Percentiles rank a stretch among this genome's conserved stretches.
Evolutionary conservation across 306 rosid species (phyloP).

Genomic region (Ziziphus jujuba): DNA sequence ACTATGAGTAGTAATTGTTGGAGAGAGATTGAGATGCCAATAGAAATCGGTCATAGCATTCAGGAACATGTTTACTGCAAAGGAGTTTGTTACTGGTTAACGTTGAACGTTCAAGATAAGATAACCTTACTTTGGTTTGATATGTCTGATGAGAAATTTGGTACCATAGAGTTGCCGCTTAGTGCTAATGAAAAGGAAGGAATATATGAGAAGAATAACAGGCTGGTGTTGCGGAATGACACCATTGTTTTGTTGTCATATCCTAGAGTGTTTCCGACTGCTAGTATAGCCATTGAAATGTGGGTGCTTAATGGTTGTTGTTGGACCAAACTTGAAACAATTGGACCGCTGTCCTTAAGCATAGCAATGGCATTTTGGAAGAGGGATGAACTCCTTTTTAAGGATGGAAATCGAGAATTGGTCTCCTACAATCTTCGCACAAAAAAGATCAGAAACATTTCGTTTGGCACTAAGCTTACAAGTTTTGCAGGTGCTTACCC

Average conservation of each 20-base stretch:
- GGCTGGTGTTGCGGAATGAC: neutral
- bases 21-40: neutral
- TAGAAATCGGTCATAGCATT: neutral
- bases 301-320: neutral
- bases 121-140: neutral
- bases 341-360: neutral
- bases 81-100: conserved; percentile 12
- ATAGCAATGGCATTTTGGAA: neutral
- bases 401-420: neutral
- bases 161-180: neutral
- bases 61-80: neutral
- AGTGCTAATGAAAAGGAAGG: too few species aligned
- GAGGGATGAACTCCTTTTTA: neutral
- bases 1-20: neutral
- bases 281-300: neutral
- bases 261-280: neutral
- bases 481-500: too few species aligned
- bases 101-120: neutral
- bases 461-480: neutral
- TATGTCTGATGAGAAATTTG: neutral
- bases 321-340: neutral
- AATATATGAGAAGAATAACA: neutral
- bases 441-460: neutral
- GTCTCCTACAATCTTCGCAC: neutral
- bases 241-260: neutral